Conservation (phyloP, 2,329 filamentous ascomycete genomes). For the Thyridium curvatum region DNA sequence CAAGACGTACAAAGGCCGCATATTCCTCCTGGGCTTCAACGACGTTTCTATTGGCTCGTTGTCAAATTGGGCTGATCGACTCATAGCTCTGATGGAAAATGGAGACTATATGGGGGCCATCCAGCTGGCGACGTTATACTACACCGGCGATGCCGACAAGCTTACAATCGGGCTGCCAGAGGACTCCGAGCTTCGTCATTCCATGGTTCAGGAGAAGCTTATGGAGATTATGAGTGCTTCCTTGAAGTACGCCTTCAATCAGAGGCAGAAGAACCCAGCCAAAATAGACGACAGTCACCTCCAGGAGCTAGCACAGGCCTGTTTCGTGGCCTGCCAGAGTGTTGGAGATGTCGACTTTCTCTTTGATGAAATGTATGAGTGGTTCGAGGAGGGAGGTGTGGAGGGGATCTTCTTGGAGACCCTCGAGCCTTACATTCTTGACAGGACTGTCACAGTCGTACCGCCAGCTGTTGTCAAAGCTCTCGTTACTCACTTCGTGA, state of each 20-base stretch:
- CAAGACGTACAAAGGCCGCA: constrained; percentile 84
- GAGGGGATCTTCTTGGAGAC: constrained; percentile 79
- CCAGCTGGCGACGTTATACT: constrained; percentile 84
- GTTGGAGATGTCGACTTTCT: constrained; percentile 77
- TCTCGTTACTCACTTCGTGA: constrained; percentile 75
- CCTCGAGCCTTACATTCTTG: constrained; percentile 81
- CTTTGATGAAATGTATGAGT: constrained; percentile 85
- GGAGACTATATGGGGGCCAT: constrained; percentile 96
- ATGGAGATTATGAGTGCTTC: constrained; percentile 92
- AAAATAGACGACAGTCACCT: constrained; percentile 53
- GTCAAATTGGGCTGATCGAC: constrained; percentile 93
- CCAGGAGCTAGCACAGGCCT: constrained; percentile 72
- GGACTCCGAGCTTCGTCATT: constrained; percentile 67
- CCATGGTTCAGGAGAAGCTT: constrained; percentile 80
- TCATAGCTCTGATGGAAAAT: constrained; percentile 90
- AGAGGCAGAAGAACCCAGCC: constrained; percentile 45
- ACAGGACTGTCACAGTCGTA: constrained; percentile 65
- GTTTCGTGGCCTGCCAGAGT: constrained; percentile 75
- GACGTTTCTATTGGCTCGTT: constrained; percentile 85
- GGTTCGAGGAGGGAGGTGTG: constrained; percentile 72
- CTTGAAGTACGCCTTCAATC: constrained; percentile 78
- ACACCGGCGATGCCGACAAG: constrained; percentile 85
- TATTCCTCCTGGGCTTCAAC: constrained; percentile 91
- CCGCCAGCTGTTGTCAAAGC: constrained; percentile 83
- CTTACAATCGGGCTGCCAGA: constrained; percentile 90